phyloP scores from a whole-genome alignment of 768 basidiomycete genomes.

The Agaricus sinodeliciosus region DNA sequence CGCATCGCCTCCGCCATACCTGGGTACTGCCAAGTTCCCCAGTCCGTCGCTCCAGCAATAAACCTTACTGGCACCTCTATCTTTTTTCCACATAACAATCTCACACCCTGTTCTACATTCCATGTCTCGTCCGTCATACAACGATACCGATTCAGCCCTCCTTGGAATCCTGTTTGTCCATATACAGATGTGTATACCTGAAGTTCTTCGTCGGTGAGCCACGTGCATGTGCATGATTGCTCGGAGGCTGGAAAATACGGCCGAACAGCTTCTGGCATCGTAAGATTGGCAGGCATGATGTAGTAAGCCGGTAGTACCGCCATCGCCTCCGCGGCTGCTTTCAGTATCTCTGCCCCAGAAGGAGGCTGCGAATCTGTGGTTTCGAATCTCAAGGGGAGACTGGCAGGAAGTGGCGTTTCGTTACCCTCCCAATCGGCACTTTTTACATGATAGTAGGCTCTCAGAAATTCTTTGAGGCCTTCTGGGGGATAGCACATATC shows the following conservation, averaged over 20 bases:
- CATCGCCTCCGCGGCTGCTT: constrained; percentile 1
- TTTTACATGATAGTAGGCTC: constrained; percentile 52
- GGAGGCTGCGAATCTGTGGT: background rate
- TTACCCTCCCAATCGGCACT: constrained; percentile 47
- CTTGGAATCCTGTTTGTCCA: constrained; percentile 51
- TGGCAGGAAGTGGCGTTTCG: constrained; percentile 24
- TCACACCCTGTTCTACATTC: constrained; percentile 35
- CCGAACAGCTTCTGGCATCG: constrained; percentile 44
- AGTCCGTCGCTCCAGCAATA: constrained; percentile 48
- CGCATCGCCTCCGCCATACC: constrained; percentile 42
- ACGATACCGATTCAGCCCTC: constrained; percentile 55
- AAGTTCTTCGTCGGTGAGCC: constrained; percentile 46
- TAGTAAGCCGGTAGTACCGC: constrained; percentile 48
- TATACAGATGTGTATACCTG: constrained; percentile 44
- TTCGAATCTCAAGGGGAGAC: background rate
- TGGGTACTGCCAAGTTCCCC: constrained; percentile 54
- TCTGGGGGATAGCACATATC: constrained; percentile 38
- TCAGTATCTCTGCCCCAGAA: background rate
- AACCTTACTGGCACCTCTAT: constrained; percentile 52
- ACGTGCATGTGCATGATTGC: constrained; percentile 24
- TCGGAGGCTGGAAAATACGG: constrained; percentile 25
- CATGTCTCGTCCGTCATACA: constrained; percentile 27
- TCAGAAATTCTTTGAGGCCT: constrained; percentile 42
- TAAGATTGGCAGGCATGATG: constrained; percentile 47
- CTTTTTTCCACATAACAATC: constrained; percentile 30